Conservation (phyloP, 495 filamentous ascomycete species). For the Neurospora sp. region DNA sequence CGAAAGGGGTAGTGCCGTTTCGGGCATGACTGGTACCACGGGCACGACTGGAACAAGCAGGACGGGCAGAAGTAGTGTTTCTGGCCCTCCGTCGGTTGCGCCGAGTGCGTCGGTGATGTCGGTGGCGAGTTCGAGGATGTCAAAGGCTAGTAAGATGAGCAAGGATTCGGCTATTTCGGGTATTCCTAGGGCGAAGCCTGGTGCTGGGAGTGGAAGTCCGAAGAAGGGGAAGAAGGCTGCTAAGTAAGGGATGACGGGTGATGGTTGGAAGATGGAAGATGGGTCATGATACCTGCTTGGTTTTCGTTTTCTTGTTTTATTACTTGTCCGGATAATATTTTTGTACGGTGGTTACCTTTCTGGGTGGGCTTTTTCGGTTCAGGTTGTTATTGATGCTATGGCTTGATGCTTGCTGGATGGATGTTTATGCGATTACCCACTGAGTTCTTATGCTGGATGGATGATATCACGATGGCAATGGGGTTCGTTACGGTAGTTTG, state of each 20-base stretch:
- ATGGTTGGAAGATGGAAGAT: not conserved
- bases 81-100: not conserved
- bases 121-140: not conserved
- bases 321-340: too few species aligned
- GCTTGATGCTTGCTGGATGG: not conserved
- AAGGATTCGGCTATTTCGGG: not conserved
- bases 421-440: not conserved
- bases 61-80: not conserved
- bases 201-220: not conserved
- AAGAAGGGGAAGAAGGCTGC: not conserved
- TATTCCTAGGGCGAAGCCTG: not conserved
- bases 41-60: slow-evolving; percentile 11
- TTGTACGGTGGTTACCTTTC: too few species aligned
- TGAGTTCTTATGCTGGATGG: not conserved
- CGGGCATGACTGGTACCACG: slow-evolving; percentile 34
- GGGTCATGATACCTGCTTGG: not conserved
- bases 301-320: too few species aligned
- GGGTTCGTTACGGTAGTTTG: not conserved
- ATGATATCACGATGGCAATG: not conserved
- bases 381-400: not conserved
- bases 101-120: not conserved
- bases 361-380: too few species aligned
- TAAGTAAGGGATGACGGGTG: not conserved
- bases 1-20: slow-evolving; percentile 9
- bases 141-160: not conserved